Evolutionary conservation across 306 rosid genomes (phyloP).

Genomic region (Dalbergia cultrata): DNA sequence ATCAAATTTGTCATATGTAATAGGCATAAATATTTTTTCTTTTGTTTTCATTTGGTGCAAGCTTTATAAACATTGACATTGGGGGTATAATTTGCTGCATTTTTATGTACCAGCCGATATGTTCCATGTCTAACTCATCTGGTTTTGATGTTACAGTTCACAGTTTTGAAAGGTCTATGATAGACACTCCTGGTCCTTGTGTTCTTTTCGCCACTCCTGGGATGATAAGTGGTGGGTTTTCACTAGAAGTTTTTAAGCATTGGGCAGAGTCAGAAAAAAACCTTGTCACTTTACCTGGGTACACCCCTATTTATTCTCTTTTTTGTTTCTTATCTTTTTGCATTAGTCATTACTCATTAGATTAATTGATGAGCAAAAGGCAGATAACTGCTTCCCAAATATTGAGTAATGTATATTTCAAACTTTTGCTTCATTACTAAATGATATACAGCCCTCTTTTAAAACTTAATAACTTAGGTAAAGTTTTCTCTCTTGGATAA

Average conservation of each 20-base stretch:
- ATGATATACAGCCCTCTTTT: slow-evolving; percentile 9
- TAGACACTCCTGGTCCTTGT: slow-evolving; percentile 91
- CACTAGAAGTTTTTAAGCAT: slow-evolving; percentile 90
- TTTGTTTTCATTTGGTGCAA: not conserved
- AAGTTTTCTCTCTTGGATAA: not conserved
- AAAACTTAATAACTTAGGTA: not conserved
- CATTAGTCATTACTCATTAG: slow-evolving; percentile 29
- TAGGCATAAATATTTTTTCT: not conserved
- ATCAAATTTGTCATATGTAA: slow-evolving; percentile 24
- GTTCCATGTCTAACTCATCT: slow-evolving; percentile 39
- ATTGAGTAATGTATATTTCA: slow-evolving; percentile 11
- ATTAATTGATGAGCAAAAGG: slow-evolving; percentile 25
- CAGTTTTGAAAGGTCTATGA: slow-evolving; percentile 83
- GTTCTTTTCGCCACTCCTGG: slow-evolving; percentile 99
- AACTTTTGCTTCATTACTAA: slow-evolving; percentile 9
- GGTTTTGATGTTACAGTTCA: slow-evolving; percentile 70
- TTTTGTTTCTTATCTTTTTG: slow-evolving; percentile 6
- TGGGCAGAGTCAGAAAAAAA: slow-evolving; percentile 92
- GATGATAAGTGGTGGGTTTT: slow-evolving; percentile 91
- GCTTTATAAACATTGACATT: not conserved
- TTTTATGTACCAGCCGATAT: slow-evolving; percentile 25
- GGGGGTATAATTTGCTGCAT: slow-evolving; percentile 30
- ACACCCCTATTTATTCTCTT: slow-evolving; percentile 32
- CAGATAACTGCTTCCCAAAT: slow-evolving; percentile 14
- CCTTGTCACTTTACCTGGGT: slow-evolving; percentile 91